Evolutionary conservation across 805 yeast species (phyloP).

Genomic region (Debaryomyces prosopidis): DNA sequence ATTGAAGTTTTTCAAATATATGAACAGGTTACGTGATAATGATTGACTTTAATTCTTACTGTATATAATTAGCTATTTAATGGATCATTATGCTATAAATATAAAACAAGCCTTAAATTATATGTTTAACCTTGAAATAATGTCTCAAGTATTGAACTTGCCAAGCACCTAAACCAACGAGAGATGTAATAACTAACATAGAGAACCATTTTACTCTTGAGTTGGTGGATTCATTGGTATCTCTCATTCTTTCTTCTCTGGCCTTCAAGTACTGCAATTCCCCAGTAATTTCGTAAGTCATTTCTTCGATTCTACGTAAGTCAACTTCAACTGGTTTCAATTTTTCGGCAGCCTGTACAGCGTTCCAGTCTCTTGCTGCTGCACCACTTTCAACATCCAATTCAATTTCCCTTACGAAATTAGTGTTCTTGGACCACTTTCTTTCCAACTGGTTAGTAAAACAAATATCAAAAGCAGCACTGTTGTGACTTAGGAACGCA

Average conservation of each 20-base stretch:
- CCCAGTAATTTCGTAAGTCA: slow-evolving; percentile 75
- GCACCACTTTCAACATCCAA: slow-evolving; percentile 94
- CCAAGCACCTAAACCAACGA: slow-evolving; percentile 85
- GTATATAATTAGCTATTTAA: background rate
- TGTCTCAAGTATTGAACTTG: slow-evolving; percentile 89
- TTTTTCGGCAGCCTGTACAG: slow-evolving; percentile 87
- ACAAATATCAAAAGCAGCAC: slow-evolving; percentile 89
- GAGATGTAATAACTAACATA: slow-evolving; percentile 60
- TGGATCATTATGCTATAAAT: background rate
- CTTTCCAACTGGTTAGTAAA: slow-evolving; percentile 62
- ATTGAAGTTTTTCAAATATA: background rate
- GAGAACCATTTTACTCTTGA: slow-evolving; percentile 90
- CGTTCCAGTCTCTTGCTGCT: slow-evolving; percentile 97
- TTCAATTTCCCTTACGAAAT: slow-evolving; percentile 70
- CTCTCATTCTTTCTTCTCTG: slow-evolving; percentile 92
- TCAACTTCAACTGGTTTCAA: slow-evolving; percentile 92
- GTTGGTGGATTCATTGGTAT: slow-evolving; percentile 96
- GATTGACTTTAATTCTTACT: background rate
- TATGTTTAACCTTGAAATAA: slow-evolving; percentile 86
- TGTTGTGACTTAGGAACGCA: slow-evolving; percentile 81
- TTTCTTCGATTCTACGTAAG: slow-evolving; percentile 80
- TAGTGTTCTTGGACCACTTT: slow-evolving; percentile 30
- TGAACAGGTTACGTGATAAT: background rate
- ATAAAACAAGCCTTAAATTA: slow-evolving; percentile 41
- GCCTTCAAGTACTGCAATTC: slow-evolving; percentile 81